These are phyloP conservation scores for Geotrichum ghanense DNA, from an alignment of 805 yeast genomes.

Conservation along the genomic window DNA sequence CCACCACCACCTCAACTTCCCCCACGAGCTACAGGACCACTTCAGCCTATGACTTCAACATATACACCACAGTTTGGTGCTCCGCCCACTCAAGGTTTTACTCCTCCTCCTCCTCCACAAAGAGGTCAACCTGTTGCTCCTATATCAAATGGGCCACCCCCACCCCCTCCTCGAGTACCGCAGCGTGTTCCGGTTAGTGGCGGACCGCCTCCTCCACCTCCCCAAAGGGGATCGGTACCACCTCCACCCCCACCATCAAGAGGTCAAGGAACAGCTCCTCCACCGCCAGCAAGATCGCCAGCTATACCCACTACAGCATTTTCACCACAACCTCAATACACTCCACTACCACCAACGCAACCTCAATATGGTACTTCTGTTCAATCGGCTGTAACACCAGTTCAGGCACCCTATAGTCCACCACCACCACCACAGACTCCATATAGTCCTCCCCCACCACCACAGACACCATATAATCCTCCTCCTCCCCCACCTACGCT, in stretches of 20 bases:
- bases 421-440: conserved; percentile 10
- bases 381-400: too few species aligned
- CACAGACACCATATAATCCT: conserved; percentile 10
- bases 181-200: conserved; percentile 5
- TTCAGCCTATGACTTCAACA: conserved; percentile 14
- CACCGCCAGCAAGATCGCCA: conserved; percentile 10
- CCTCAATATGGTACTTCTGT: too few species aligned
- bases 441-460: conserved; percentile 8
- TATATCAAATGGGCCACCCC: conserved; percentile 13
- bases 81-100: conserved; percentile 12
- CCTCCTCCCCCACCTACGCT: conserved; percentile 9
- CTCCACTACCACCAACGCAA: conserved; percentile 14
- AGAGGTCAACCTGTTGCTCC: conserved; percentile 16
- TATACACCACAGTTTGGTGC: conserved; percentile 12
- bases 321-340: conserved; percentile 13
- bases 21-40: conserved; percentile 15
- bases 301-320: conserved; percentile 13
- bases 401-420: conserved; percentile 8
- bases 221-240: conserved; percentile 8
- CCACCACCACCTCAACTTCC: conserved; percentile 24
- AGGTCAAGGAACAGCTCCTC: conserved; percentile 11
- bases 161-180: conserved; percentile 5
- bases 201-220: conserved; percentile 8
- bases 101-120: conserved; percentile 11
- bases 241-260: conserved; percentile 13